These are phyloP conservation scores for Apiospora saccharicola DNA, from an alignment of 2,329 filamentous ascomycete species.

Conservation along the genomic window DNA sequence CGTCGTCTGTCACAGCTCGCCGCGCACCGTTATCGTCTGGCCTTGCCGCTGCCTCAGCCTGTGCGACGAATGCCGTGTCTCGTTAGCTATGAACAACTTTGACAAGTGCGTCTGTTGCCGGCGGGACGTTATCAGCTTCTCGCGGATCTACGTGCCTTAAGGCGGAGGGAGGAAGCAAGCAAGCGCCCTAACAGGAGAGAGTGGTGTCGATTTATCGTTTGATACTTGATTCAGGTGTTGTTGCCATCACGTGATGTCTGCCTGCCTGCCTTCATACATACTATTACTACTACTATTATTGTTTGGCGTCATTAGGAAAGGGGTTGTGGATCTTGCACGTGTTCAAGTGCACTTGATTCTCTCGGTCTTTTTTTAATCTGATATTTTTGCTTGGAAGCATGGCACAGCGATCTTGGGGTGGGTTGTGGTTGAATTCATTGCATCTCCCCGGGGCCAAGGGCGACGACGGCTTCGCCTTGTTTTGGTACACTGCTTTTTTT, in stretches of 20 bases:
- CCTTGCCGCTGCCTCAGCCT: slow-evolving; percentile 93
- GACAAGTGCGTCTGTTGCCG: slow-evolving; percentile 95
- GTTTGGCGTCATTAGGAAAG: slow-evolving; percentile 9
- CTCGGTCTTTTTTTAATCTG: background rate
- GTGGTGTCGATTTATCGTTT: background rate
- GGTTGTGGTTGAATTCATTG: background rate
- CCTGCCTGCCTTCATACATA: background rate
- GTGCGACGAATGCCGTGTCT: slow-evolving; percentile 94
- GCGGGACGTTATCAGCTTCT: slow-evolving; percentile 87
- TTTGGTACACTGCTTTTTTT: background rate
- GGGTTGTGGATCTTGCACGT: background rate
- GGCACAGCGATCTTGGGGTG: slow-evolving; percentile 1
- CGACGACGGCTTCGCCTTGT: background rate
- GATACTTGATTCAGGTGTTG: background rate
- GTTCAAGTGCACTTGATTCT: background rate
- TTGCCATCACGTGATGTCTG: background rate
- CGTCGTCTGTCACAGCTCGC: slow-evolving; percentile 89
- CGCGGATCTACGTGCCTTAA: slow-evolving; percentile 86
- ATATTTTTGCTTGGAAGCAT: background rate
- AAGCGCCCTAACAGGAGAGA: background rate
- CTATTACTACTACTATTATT: too few species aligned
- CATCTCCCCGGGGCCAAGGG: background rate
- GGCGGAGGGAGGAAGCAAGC: background rate
- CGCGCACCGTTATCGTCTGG: slow-evolving; percentile 92
- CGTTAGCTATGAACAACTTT: slow-evolving; percentile 95